A percentile compares a stretch with the other conserved stretches of the same genome.
Evolutionary conservation across 2,329 filamentous ascomycete species (phyloP).

Genomic region (Colletotrichum sp.): DNA sequence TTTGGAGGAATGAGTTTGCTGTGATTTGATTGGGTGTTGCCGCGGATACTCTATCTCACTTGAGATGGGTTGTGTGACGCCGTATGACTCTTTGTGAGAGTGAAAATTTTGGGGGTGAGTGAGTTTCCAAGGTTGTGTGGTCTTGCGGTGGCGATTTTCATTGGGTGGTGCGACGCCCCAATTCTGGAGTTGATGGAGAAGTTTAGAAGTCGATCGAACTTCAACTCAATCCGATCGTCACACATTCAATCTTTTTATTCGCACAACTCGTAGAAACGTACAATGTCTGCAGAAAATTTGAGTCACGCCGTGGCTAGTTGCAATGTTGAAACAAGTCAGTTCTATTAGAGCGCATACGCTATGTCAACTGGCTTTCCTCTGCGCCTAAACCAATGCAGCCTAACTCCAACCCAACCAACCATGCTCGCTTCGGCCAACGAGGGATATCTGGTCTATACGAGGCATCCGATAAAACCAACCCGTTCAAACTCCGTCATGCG

Average conservation of each 20-base stretch:
- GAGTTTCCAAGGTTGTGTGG: background rate
- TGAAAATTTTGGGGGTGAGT: constrained; percentile 8
- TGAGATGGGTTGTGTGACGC: background rate
- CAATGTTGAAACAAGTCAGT: background rate
- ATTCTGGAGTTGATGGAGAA: constrained; percentile 20
- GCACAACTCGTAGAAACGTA: background rate
- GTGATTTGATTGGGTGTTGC: background rate
- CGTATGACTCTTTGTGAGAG: background rate
- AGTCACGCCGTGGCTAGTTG: background rate
- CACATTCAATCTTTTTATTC: background rate
- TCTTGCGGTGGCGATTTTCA: constrained; percentile 13
- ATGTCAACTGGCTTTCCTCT: background rate
- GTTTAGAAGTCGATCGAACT: constrained; percentile 10
- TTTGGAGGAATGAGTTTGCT: background rate
- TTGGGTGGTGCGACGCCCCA: background rate
- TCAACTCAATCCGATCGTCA: background rate
- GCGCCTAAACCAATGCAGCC: background rate
- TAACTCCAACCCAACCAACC: background rate
- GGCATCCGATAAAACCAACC: background rate
- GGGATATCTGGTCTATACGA: constrained; percentile 15
- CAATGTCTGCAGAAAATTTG: background rate
- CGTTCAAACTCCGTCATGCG: background rate
- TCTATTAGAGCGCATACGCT: constrained; percentile 10
- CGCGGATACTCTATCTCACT: background rate
- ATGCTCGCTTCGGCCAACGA: background rate